A percentile compares a stretch with the other conserved stretches of the same genome.
These are phyloP conservation scores for Emmonsiellopsis sp. DNA, from an alignment of 2,329 filamentous ascomycete genomes.

Conservation along the genomic window DNA sequence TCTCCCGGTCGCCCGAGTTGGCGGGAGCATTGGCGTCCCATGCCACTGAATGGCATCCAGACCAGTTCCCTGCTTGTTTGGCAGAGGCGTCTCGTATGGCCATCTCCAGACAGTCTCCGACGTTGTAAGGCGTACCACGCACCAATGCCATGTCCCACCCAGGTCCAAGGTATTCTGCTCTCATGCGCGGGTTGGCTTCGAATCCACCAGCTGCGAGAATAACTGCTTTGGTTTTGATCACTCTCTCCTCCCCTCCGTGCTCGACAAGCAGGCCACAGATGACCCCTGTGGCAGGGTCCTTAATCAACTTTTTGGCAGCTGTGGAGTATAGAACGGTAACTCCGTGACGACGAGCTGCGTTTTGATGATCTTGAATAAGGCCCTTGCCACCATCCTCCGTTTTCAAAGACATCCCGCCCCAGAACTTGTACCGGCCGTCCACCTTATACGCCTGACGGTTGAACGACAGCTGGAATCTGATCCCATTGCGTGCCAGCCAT, in stretches of 20 bases:
- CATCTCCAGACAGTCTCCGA: constrained; percentile 47
- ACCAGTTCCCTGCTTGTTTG: constrained; percentile 48
- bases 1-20: constrained; percentile 45
- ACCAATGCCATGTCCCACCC: constrained; percentile 55
- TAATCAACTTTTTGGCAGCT: constrained; percentile 24
- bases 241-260: constrained; percentile 5
- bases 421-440: constrained; percentile 53
- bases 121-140: constrained; percentile 56
- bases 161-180: constrained; percentile 46
- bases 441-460: constrained; percentile 58
- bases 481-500: constrained; percentile 47
- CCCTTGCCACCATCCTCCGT: constrained; percentile 52
- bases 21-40: constrained; percentile 56
- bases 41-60: constrained; percentile 54
- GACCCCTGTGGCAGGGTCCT: constrained; percentile 11
- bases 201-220: constrained; percentile 49
- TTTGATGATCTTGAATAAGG: constrained; percentile 41
- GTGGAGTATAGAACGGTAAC: constrained; percentile 41
- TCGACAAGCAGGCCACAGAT: constrained; percentile 16
- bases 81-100: constrained; percentile 45
- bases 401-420: constrained; percentile 55
- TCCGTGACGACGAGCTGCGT: constrained; percentile 34
- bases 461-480: constrained; percentile 52
- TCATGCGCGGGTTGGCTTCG: constrained; percentile 50
- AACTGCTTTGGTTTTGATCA: constrained; percentile 16